Evolutionary conservation across 2,329 filamentous ascomycete genomes (phyloP).

Genomic region (Aspergillus sclerotialis): DNA sequence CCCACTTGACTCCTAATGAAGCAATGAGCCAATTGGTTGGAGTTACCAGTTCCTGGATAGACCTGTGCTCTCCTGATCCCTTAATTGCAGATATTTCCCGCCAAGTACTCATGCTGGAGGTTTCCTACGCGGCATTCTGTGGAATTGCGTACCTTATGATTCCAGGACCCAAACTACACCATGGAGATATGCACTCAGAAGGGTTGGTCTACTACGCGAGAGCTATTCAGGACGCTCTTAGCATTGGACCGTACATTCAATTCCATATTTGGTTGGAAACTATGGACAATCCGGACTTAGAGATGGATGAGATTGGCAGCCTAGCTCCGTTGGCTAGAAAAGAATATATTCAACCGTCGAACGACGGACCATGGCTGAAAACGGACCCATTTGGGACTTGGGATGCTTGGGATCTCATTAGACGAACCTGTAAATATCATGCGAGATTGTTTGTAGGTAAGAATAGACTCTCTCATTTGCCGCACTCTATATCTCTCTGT

Average conservation of each 20-base stretch:
- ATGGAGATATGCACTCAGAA: slow-evolving; percentile 43
- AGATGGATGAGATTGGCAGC: slow-evolving; percentile 38
- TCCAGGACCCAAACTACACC: slow-evolving; percentile 64
- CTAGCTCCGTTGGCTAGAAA: slow-evolving; percentile 36
- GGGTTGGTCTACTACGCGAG: slow-evolving; percentile 70
- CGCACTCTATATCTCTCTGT: not conserved
- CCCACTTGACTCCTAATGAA: slow-evolving; percentile 70
- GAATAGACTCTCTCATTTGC: slow-evolving; percentile 26
- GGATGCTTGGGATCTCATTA: slow-evolving; percentile 90
- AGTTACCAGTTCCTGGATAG: slow-evolving; percentile 85
- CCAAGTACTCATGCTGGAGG: slow-evolving; percentile 82
- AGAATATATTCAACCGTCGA: slow-evolving; percentile 27
- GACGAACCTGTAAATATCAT: slow-evolving; percentile 79
- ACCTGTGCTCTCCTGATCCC: slow-evolving; percentile 75
- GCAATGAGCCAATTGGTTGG: slow-evolving; percentile 72
- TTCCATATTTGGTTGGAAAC: slow-evolving; percentile 78
- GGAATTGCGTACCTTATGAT: slow-evolving; percentile 79
- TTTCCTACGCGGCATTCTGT: slow-evolving; percentile 93
- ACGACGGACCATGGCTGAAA: slow-evolving; percentile 36
- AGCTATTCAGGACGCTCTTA: slow-evolving; percentile 72
- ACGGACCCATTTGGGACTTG: slow-evolving; percentile 72
- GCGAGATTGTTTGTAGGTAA: slow-evolving; percentile 75
- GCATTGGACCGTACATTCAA: slow-evolving; percentile 67
- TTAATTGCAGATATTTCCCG: slow-evolving; percentile 78
- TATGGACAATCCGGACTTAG: slow-evolving; percentile 63